These are phyloP conservation scores for Puccinia horiana DNA, from an alignment of 1,284 basidiomycete species.

Conservation along the genomic window DNA sequence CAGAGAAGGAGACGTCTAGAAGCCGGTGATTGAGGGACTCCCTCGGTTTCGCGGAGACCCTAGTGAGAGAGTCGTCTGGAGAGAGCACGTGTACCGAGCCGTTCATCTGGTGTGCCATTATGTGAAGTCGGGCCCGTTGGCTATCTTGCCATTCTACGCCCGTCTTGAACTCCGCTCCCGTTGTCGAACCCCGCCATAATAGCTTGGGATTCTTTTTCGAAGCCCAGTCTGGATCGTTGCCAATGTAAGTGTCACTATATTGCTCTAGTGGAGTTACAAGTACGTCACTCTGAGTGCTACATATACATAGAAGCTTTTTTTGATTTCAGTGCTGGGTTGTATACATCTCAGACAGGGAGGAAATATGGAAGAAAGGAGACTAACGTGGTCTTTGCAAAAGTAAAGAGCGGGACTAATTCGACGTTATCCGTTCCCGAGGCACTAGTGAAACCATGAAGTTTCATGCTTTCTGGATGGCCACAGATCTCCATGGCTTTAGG, in stretches of 20 bases:
- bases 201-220: slow-evolving; percentile 52
- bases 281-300: slow-evolving; percentile 55
- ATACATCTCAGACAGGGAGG: no score
- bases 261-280: slow-evolving; percentile 57
- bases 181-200: slow-evolving; percentile 56
- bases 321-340: no score
- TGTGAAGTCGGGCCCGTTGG: slow-evolving; percentile 56
- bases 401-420: slow-evolving; percentile 56
- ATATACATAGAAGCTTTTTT: background rate
- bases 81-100: slow-evolving; percentile 52
- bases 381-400: slow-evolving; percentile 56
- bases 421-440: slow-evolving; percentile 53
- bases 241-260: slow-evolving; percentile 56
- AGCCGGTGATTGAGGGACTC: slow-evolving; percentile 51
- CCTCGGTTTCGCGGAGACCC: slow-evolving; percentile 40
- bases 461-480: slow-evolving; percentile 56
- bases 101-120: slow-evolving; percentile 52
- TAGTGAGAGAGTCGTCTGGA: slow-evolving; percentile 29
- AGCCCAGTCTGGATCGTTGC: slow-evolving; percentile 56
- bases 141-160: slow-evolving; percentile 54
- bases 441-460: slow-evolving; percentile 56
- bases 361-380: background rate
- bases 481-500: slow-evolving; percentile 55
- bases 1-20: slow-evolving; percentile 54
- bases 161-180: slow-evolving; percentile 55